These are phyloP conservation scores for Pleurotus pulmonarius DNA, from an alignment of 768 basidiomycete genomes.

Conservation along the genomic window DNA sequence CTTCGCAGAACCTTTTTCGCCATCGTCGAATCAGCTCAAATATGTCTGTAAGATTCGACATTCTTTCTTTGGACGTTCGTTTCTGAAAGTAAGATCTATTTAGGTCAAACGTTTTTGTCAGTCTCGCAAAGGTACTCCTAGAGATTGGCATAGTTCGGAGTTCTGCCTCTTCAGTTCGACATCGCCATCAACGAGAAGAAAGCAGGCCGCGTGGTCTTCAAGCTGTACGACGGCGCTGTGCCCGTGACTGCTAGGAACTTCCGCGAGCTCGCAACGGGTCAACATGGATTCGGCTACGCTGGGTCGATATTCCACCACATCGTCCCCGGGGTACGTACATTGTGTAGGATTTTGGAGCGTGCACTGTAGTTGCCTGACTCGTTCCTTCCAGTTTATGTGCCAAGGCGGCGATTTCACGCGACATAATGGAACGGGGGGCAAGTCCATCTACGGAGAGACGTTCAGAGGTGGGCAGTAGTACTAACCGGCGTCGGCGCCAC, in stretches of 20 bases:
- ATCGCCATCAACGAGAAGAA: conserved; percentile 56
- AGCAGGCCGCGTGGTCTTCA: conserved; percentile 74
- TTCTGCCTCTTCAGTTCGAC: conserved; percentile 47
- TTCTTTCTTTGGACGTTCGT: neutral
- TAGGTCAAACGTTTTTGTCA: conserved; percentile 38
- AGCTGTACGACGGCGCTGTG: conserved; percentile 78
- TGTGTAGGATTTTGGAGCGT: neutral
- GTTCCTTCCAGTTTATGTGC: conserved; percentile 60
- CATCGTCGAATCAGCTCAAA: neutral
- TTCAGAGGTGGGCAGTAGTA: conserved; percentile 53
- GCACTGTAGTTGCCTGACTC: neutral
- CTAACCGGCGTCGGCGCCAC: too few relatives aligned
- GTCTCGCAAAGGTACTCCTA: neutral
- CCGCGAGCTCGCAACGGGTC: conserved; percentile 69
- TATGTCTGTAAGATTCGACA: neutral
- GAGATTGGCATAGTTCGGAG: neutral
- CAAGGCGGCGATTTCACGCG: conserved; percentile 86
- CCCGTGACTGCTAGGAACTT: conserved; percentile 81
- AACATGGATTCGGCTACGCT: conserved; percentile 70
- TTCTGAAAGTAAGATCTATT: conserved; percentile 19
- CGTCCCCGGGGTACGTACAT: conserved; percentile 52
- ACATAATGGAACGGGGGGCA: conserved; percentile 75
- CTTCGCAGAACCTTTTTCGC: neutral
- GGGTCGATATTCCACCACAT: conserved; percentile 69
- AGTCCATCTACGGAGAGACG: conserved; percentile 80